Conservation (phyloP, 163 green algal genomes). For the Smithsoniella earleae region DNA sequence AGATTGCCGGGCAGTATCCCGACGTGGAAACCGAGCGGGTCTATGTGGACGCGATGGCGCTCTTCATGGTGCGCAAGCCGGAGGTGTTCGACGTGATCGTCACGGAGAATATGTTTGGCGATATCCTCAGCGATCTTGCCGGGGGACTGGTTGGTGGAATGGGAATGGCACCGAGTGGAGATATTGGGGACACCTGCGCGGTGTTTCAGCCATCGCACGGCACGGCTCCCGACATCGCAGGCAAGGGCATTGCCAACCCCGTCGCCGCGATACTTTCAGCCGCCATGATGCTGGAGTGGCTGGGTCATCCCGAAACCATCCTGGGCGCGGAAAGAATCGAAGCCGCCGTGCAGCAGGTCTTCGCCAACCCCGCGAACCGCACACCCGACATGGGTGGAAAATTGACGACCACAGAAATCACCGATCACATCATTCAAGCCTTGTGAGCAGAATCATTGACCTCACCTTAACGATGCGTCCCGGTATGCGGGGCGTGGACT, state of each 20-base stretch:
- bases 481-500: no score
- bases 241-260: background rate
- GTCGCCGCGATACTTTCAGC: background rate
- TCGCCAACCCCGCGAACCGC: background rate
- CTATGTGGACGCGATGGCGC: background rate
- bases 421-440: no score
- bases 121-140: slow-evolving; percentile 6
- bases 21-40: background rate
- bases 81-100: background rate
- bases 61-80: background rate
- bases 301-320: background rate
- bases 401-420: no score
- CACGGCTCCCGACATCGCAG: background rate
- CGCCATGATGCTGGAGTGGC: background rate
- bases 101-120: slow-evolving; percentile 6
- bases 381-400: background rate
- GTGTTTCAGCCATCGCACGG: background rate
- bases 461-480: no score
- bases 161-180: background rate
- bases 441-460: no score
- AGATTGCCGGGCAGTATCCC: background rate
- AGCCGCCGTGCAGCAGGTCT: background rate
- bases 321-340: background rate
- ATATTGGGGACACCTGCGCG: background rate
- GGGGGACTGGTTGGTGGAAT: background rate